Evolutionary conservation across 176 grass and related monocot species (phyloP), one percentile per base, ranked within the genome.

Genomic region (Avena atlantica): DNA sequence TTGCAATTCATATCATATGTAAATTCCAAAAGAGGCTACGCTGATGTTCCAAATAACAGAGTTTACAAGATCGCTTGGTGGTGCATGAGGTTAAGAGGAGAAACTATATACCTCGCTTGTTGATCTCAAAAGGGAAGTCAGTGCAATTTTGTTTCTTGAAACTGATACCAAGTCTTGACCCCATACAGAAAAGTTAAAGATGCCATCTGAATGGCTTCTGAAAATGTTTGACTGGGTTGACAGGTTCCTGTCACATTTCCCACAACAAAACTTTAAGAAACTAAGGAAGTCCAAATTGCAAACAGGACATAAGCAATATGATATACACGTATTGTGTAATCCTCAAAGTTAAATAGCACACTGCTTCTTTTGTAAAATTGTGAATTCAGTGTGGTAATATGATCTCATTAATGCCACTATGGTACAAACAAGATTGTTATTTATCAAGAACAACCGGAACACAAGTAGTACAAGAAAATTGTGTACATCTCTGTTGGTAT

Each of bases 131-230:
- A 96, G 87, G 79, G 93, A 96, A 51, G 93, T 78, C 16, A 96
- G 57, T 21, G 92, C 87, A 65, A 98, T 96, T 90, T 98, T 98
- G 81, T 96, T 94, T 89, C 89, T 92, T 79, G 93, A 94, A 84
- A 98, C 76, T 73, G 96, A 94, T 67, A 96, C 56, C 81, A 96
- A 77, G 70, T 96, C 96, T 85, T 93, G 91, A 76, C 90, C 93
- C 92, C 96, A 92, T 49, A 92, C 47, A 29, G 92, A 81, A 77
- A 98, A 98, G 90, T 72, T 88, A 37, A 91, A 87, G 68, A 98
- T 90, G 69, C 92, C 93, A 83, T 98, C 96, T 50, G 93, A 91
- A 80, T 98, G 90, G 31, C 90, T 95, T 91, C 88, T 87, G 85
- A 91, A 89, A 84, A 95, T 70, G 66, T 79, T 91, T 71, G 82